Base-by-base conservation (phyloP, 306 rosid species). In the Cicer bijugum region DNA sequence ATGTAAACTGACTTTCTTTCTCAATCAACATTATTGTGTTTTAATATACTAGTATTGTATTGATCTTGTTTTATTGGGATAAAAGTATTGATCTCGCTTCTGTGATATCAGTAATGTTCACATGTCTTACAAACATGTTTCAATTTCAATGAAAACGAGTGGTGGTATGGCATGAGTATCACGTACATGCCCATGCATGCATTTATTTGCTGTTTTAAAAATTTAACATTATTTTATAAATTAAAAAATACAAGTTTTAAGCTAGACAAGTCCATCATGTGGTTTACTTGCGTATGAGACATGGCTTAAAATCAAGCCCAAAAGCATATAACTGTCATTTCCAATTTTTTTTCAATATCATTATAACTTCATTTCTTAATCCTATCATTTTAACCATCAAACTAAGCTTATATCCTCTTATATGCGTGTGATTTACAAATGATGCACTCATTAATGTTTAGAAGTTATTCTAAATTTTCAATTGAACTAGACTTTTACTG, bases 1-100 rank as follows among this genome's bases (percentile, higher is more conserved):
- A 1, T 69, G 61, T 40, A 64, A 17, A 59, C 80, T 35, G 23
- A 40, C 52, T 72, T 65, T 47, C 9, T 46, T 1, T 62, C 55
- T 77, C 35, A 28, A 28, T 28, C 77, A 10, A 10, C 10, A 19
- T 55, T 53, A 8, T 51, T 45, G 23, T 48, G 69, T 55, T 16
- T 44, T 33, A 78, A 53, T 61, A 6, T 47, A 61, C 52, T 2
- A 72, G 67, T 40, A 11, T 47, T 14, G 6, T 57, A 15, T 67
- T 58, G 78, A 48, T 28, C 35, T 28, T 28, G 35, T 28, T 28
- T 28, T 28, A 28, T 28, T 28, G 35, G 35, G 35, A 28, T 28
- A 3, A 28, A 28, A 28, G 6, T 65, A 15, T 67, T 58, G 78
- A 48, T 42, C 51, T 42, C n/a, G 16, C 19, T 8, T 56, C 6